A percentile compares a stretch with the other conserved stretches of the same genome.
phyloP scores from a whole-genome alignment of 306 rosid genomes.

The Abrus pulchellus region DNA sequence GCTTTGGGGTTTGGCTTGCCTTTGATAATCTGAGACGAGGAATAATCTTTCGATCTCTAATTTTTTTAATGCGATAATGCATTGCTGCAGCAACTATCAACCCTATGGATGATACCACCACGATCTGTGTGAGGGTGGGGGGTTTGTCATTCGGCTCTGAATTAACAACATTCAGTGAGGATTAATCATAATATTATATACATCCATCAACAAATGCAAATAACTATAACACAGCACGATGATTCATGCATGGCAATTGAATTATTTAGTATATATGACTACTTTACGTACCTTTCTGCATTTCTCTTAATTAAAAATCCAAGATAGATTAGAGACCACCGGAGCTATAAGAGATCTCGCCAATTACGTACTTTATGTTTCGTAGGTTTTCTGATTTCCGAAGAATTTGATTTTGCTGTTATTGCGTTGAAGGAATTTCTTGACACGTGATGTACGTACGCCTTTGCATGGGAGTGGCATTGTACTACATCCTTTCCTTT shows the following conservation, averaged over 20 bases:
- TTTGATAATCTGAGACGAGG: conserved; percentile 68
- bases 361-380: not conserved
- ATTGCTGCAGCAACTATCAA: conserved; percentile 68
- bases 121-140: conserved; percentile 67
- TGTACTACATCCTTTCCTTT: not conserved
- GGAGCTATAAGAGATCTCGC: conserved; percentile 39
- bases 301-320: conserved; percentile 49
- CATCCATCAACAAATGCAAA: no score
- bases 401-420: conserved; percentile 31
- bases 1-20: conserved; percentile 62
- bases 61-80: conserved; percentile 62
- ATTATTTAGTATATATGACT: not conserved
- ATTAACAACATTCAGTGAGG: conserved; percentile 6
- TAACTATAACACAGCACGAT: not conserved
- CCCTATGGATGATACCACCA: conserved; percentile 75
- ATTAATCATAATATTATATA: no score
- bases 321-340: conserved; percentile 24
- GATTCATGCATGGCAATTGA: not conserved
- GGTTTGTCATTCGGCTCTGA: conserved; percentile 62
- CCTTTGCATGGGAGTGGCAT: conserved; percentile 25
- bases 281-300: conserved; percentile 65
- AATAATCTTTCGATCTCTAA: conserved; percentile 63
- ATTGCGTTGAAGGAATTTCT: conserved; percentile 37
- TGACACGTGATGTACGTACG: conserved; percentile 44
- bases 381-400: conserved; percentile 35